Conservation (phyloP, 2,329 filamentous ascomycete species). For the Colletotrichum eremochloae region DNA sequence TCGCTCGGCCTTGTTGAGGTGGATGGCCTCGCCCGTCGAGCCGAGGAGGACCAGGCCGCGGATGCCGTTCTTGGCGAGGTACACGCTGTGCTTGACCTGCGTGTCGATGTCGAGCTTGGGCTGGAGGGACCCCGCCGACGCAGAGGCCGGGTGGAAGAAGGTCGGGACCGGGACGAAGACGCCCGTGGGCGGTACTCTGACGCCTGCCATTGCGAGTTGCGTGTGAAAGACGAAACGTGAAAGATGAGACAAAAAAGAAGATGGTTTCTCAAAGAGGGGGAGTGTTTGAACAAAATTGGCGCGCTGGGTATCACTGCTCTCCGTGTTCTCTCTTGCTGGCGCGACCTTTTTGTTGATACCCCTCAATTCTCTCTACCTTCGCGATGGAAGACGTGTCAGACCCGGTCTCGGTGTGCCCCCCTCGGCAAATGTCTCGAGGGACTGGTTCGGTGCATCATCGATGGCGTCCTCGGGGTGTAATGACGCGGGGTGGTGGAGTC, state of each 20-base stretch:
- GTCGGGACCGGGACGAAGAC: slow-evolving; percentile 72
- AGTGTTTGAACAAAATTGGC: neutral
- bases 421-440: slow-evolving; percentile 34
- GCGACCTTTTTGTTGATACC: slow-evolving; percentile 19
- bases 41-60: slow-evolving; percentile 73
- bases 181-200: slow-evolving; percentile 57
- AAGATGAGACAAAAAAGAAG: neutral
- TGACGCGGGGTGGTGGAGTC: slow-evolving; percentile 35
- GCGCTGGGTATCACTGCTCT: slow-evolving; percentile 23
- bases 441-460: slow-evolving; percentile 22
- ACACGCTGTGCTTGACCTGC: slow-evolving; percentile 69
- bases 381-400: slow-evolving; percentile 27
- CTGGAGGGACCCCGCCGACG: slow-evolving; percentile 58
- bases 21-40: slow-evolving; percentile 74
- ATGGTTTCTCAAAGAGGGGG: neutral
- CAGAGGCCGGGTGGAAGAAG: slow-evolving; percentile 64
- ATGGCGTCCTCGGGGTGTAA: slow-evolving; percentile 39
- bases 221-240: neutral
- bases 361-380: slow-evolving; percentile 22
- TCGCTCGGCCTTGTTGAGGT: slow-evolving; percentile 69
- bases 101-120: slow-evolving; percentile 69
- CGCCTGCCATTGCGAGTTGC: slow-evolving; percentile 33
- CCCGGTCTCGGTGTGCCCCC: slow-evolving; percentile 33
- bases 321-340: neutral
- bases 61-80: slow-evolving; percentile 71